Evolutionary conservation across 1,284 basidiomycete genomes (phyloP).

Genomic region (Melampsora larici-populina): DNA sequence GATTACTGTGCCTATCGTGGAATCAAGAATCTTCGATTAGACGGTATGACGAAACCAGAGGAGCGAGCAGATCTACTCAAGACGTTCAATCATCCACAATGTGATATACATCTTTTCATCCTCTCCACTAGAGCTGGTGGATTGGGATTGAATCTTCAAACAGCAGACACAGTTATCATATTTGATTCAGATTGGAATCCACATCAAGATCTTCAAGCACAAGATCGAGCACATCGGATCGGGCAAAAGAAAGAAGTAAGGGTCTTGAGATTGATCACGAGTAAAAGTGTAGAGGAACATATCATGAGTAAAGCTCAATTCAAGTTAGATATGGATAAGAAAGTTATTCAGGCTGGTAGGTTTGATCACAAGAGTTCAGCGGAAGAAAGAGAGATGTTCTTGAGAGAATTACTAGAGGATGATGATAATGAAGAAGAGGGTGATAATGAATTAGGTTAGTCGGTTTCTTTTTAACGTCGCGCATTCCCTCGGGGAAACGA

Average conservation of each 20-base stretch:
- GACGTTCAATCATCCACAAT: constrained; percentile 84
- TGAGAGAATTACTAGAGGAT: constrained; percentile 62
- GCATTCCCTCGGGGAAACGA: background rate
- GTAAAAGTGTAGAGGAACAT: constrained; percentile 96
- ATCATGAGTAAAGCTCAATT: constrained; percentile 90
- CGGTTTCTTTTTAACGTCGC: background rate
- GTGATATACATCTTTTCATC: constrained; percentile 90
- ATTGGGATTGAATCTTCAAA: constrained; percentile 94
- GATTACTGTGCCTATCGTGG: constrained; percentile 90
- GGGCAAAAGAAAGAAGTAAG: constrained; percentile 98
- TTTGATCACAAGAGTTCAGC: constrained; percentile 99
- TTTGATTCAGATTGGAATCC: constrained; percentile 75
- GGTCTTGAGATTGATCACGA: constrained; percentile 93
- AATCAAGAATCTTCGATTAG: constrained; percentile 88
- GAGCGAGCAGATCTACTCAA: constrained; percentile 88
- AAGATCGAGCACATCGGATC: constrained; percentile 84
- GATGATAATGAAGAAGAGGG: constrained; percentile 52
- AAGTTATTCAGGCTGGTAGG: constrained; percentile 97
- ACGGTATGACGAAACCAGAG: constrained; percentile 97
- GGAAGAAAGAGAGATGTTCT: constrained; percentile 91
- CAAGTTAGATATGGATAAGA: constrained; percentile 99
- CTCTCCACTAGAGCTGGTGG: constrained; percentile 95
- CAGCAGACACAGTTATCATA: constrained; percentile 98
- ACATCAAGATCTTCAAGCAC: constrained; percentile 87
- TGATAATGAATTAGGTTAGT: constrained; percentile 49